Evolutionary conservation across 768 basidiomycete species (phyloP).

Genomic region (Suillus subluteus): DNA sequence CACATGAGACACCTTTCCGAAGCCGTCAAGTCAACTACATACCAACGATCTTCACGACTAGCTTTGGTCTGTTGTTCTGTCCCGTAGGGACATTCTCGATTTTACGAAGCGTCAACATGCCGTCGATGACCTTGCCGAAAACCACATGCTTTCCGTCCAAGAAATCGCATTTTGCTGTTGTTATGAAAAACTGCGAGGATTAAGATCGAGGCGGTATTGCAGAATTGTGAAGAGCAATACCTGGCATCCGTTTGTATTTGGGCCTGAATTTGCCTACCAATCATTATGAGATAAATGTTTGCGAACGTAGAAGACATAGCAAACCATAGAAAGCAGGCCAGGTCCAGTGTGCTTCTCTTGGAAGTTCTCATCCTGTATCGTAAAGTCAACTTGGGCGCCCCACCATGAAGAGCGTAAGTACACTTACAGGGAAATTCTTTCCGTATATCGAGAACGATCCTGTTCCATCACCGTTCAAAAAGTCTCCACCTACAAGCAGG

Average conservation of each 20-base stretch:
- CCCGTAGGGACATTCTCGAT: constrained; percentile 96
- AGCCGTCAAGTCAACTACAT: constrained; percentile 21
- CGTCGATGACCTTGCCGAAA: constrained; percentile 88
- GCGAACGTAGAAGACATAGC: constrained; percentile 13
- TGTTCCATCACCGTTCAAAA: constrained; percentile 92
- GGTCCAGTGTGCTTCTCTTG: constrained; percentile 84
- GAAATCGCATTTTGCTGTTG: constrained; percentile 92
- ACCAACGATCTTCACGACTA: constrained; percentile 89
- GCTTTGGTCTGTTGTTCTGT: constrained; percentile 86
- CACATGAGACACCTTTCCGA: background rate
- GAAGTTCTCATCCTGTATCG: constrained; percentile 89
- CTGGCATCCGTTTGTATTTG: constrained; percentile 93
- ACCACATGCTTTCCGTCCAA: constrained; percentile 95
- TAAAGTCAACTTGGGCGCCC: background rate
- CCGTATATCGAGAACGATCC: constrained; percentile 98
- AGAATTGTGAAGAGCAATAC: constrained; percentile 30
- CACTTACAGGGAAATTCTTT: constrained; percentile 82
- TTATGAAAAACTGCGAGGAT: constrained; percentile 87
- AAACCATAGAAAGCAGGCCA: constrained; percentile 90
- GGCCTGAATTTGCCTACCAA: constrained; percentile 90
- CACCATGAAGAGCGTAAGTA: background rate
- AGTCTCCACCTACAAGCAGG: constrained; percentile 77
- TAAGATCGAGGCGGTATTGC: background rate
- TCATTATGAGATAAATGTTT: constrained; percentile 9
- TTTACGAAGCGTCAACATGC: constrained; percentile 94